Percentiles rank a stretch among this genome's conserved stretches.
Conservation (phyloP, 768 basidiomycete species). For the Leccinum boreale region DNA sequence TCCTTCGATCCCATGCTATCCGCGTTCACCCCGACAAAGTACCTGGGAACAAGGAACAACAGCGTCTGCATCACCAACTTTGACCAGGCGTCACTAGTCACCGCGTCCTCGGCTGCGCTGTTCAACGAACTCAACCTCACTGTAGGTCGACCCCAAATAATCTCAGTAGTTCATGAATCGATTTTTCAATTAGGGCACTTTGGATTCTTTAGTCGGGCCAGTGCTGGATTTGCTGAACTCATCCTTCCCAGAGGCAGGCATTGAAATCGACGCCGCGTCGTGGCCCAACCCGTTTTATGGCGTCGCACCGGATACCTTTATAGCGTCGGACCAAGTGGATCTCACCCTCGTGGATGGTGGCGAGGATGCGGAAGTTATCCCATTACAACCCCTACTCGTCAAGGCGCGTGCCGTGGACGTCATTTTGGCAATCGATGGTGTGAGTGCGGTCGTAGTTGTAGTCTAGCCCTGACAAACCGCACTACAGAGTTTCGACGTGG, state of each 20-base stretch:
- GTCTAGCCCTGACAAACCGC: not conserved
- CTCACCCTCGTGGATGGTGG: slow-evolving; percentile 41
- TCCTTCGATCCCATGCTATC: slow-evolving; percentile 42
- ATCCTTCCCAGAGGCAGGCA: slow-evolving; percentile 23
- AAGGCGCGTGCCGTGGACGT: slow-evolving; percentile 44
- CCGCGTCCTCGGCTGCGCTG: slow-evolving; percentile 39
- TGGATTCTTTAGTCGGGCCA: slow-evolving; percentile 12
- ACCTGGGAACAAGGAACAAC: slow-evolving; percentile 39
- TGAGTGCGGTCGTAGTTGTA: slow-evolving; percentile 10
- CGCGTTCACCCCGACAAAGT: slow-evolving; percentile 44
- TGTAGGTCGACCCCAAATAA: slow-evolving; percentile 7
- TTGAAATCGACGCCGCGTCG: slow-evolving; percentile 30
- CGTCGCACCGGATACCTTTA: slow-evolving; percentile 32
- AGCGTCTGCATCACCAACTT: slow-evolving; percentile 33
- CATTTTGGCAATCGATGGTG: slow-evolving; percentile 49
- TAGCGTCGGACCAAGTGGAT: slow-evolving; percentile 29
- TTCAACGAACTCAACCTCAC: slow-evolving; percentile 32
- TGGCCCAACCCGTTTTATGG: slow-evolving; percentile 40
- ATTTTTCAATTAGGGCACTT: slow-evolving; percentile 7
- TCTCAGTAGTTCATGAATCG: too few relatives aligned
- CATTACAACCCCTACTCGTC: slow-evolving; percentile 49
- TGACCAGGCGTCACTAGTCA: slow-evolving; percentile 34
- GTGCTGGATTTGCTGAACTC: slow-evolving; percentile 15
- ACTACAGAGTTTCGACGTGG: not conserved
- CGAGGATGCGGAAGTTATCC: slow-evolving; percentile 41